Evolutionary conservation across 2,329 filamentous ascomycete species (phyloP), one percentile per base, ranked within the genome.

Genomic region (Ophiocordyceps camponoti-saundersi): DNA sequence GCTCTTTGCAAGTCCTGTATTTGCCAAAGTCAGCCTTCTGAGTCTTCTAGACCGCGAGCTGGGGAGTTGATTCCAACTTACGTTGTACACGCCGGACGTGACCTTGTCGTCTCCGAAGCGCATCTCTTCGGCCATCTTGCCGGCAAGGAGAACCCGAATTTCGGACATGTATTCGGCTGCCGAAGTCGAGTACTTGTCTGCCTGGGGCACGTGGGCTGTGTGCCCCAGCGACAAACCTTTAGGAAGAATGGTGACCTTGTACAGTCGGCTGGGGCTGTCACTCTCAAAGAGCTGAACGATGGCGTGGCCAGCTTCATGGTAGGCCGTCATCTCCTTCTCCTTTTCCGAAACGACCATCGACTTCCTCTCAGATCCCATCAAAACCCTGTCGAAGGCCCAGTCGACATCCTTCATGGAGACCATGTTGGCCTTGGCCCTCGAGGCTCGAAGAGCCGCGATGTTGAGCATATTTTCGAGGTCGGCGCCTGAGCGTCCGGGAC

Each of bases 381-480:
- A 82, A 47, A 98, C 85, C 67, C 92, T 92, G 69, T 98, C 92
- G 66, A 94, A 96, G 48, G 92, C 92, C 89, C 90, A 98, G 55
- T 95, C 89, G 52, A 96, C 81, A 59, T 96, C 88, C 32, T 74
- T 65, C 63, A 87, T 82, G 13, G 76, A 75, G 46, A 98, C 85
- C 43, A 81, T 75, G 49, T 71, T 71, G 39, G 83, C 76, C 65
- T 89, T 92, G 54, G 85, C 75, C 61, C 92, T 87, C 57, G 87
- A 94, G n/a, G 92, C 92, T 57, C 84, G 86, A 42, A 98, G 82
- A 21, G 92, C 92, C 30, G 92, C 92, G 61, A 95, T 86, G 65
- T 98, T 98, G 59, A 95, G 84, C 55, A 98, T 79, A 61, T 95
- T 98, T 66, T 96, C 92, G 13, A 98, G 73, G 56, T 98, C 92